Percentiles rank a stretch among this genome's conserved stretches.
Conservation (phyloP, 1,284 basidiomycete genomes). For the Naganishia cerealis region DNA sequence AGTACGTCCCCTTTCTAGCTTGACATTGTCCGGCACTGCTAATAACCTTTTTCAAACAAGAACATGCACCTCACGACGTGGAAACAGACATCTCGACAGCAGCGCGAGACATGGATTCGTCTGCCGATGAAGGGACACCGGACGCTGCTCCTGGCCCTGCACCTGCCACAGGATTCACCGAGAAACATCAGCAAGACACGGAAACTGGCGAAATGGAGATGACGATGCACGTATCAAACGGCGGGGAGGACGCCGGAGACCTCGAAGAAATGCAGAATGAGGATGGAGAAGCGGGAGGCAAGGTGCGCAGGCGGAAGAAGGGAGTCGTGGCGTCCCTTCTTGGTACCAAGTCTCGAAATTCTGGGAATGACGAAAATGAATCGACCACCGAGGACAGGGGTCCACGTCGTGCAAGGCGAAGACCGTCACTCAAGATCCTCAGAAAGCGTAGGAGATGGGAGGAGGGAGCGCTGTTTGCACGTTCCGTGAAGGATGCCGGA, state of each 20-base stretch:
- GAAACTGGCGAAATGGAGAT: conserved; percentile 14
- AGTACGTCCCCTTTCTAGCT: not conserved
- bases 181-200: conserved; percentile 9
- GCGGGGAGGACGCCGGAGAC: not conserved
- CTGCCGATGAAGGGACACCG: conserved; percentile 15
- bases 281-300: not conserved
- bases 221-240: not conserved
- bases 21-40: not conserved
- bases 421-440: conserved; percentile 13
- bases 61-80: not conserved
- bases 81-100: conserved; percentile 17
- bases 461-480: conserved; percentile 7
- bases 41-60: not conserved
- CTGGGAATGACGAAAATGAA: not conserved
- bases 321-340: not conserved
- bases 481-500: conserved; percentile 3
- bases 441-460: conserved; percentile 17
- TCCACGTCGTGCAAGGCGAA: not conserved
- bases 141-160: conserved; percentile 25
- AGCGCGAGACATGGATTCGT: conserved; percentile 18
- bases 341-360: not conserved
- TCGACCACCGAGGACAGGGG: not conserved
- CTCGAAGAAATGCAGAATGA: not conserved
- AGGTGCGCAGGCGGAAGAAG: not conserved
- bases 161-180: conserved; percentile 15